Evolutionary conservation across 805 yeast species (phyloP), one percentile per base, ranked within the genome.

Genomic region (Jamesozyma jinghongensis): DNA sequence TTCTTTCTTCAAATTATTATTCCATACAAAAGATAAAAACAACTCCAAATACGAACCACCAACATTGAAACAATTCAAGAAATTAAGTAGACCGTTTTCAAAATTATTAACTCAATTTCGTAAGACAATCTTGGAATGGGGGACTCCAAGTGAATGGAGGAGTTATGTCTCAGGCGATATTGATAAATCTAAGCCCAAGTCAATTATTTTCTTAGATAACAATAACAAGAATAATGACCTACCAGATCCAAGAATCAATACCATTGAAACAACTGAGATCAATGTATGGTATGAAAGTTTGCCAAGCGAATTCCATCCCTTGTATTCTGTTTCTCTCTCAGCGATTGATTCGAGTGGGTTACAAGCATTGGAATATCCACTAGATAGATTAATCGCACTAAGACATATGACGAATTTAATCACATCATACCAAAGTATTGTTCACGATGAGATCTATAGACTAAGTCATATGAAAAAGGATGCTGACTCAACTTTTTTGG

Each of bases 101-200:
- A 54, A 46, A 33, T 37, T 55, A 32, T 42, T 54, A 8, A 41
- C 48, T 17, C 51, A 47, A 33, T 39, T 57, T 22, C 51, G 59
- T 17, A 43, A 40, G 12, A 47, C 42, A 19, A 53, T 51, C 1
- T 34, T 43, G 18, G 49, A 46, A 28, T 59, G 60, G 58, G 63
- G 63, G 7, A 51, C 52, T 25, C 61, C 62, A 13, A 50, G 38
- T 32, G 60, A 57, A 45, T 59, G 63, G 63, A 39, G 52, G 8
- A 19, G 18, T 3, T 12, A 28, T 4, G 3, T 27, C 3, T 12
- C 22, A 4, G 11, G 3, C 19, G 19, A 36, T 19, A 18, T 13
- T 29, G 28, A 29, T 29, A 29, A 4, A 5, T 13, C 33, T 14
- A 29, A 36, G 29, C 33, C 38, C n/a, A 22, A 16, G 10, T 17